Evolutionary conservation across 1,284 basidiomycete genomes (phyloP).

Genomic region (Stereum hirsutum): DNA sequence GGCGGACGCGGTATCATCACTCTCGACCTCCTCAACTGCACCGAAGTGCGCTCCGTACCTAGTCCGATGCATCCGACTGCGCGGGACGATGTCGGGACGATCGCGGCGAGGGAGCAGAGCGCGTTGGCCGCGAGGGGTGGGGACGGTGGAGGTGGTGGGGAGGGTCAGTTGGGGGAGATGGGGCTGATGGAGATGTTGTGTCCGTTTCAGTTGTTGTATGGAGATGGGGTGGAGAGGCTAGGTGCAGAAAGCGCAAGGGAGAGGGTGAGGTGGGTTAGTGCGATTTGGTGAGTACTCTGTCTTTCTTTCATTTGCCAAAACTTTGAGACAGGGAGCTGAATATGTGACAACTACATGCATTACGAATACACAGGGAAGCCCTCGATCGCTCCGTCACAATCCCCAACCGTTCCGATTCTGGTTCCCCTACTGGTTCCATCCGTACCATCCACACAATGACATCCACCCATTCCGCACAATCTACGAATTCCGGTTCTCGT

Average conservation of each 20-base stretch:
- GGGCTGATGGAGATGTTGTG: slow-evolving; percentile 60
- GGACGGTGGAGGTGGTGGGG: slow-evolving; percentile 35
- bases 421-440: slow-evolving; percentile 66
- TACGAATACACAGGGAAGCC: slow-evolving; percentile 62
- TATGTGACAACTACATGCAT: too few relatives aligned
- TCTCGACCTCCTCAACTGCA: slow-evolving; percentile 76
- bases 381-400: slow-evolving; percentile 38
- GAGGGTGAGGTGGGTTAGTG: slow-evolving; percentile 80
- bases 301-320: slow-evolving; percentile 5
- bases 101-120: slow-evolving; percentile 61
- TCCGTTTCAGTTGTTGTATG: slow-evolving; percentile 83
- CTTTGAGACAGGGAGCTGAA: too few relatives aligned
- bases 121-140: slow-evolving; percentile 32
- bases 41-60: slow-evolving; percentile 70
- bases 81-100: slow-evolving; percentile 74
- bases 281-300: slow-evolving; percentile 59
- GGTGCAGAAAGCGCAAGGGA: slow-evolving; percentile 79
- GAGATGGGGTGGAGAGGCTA: slow-evolving; percentile 78
- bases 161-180: slow-evolving; percentile 29
- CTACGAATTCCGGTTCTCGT: slow-evolving; percentile 31
- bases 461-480: slow-evolving; percentile 26
- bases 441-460: slow-evolving; percentile 53
- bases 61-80: slow-evolving; percentile 72
- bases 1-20: slow-evolving; percentile 77
- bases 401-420: slow-evolving; percentile 41